Evolutionary conservation across 441 rosid genomes (phyloP).

Genomic region (Adansonia rubrostipa): DNA sequence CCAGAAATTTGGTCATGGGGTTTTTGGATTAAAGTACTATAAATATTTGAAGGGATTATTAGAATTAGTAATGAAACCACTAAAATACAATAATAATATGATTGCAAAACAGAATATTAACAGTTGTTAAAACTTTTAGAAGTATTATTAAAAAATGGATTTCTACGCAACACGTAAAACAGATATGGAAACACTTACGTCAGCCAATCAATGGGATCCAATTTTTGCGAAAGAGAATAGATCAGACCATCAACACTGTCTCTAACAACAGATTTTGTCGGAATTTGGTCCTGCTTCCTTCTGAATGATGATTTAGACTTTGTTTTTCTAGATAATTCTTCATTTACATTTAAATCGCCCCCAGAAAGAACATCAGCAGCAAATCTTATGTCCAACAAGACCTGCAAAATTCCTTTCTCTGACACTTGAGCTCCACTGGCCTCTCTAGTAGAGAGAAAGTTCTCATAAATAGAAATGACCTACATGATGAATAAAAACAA

Average conservation of each 20-base stretch:
- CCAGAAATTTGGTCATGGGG: background rate
- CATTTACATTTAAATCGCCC: conserved; percentile 53
- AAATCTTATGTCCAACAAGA: conserved; percentile 86
- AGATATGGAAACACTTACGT: conserved; percentile 62
- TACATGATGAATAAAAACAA: conserved; percentile 37
- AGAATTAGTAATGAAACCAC: background rate
- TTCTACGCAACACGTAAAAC: background rate
- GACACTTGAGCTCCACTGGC: conserved; percentile 66
- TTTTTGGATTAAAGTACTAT: background rate
- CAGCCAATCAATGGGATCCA: conserved; percentile 99
- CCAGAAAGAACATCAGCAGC: conserved; percentile 84
- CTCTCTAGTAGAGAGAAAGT: conserved; percentile 67
- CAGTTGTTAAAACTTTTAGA: background rate
- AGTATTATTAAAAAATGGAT: background rate
- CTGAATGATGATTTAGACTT: conserved; percentile 62
- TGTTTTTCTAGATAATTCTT: conserved; percentile 55
- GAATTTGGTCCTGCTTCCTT: conserved; percentile 68
- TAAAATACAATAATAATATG: background rate
- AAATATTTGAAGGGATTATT: background rate
- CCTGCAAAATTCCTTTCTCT: conserved; percentile 91
- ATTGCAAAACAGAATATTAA: background rate
- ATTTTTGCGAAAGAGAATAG: conserved; percentile 61
- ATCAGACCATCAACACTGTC: conserved; percentile 69
- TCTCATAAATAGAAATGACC: conserved; percentile 74
- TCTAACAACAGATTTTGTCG: conserved; percentile 52